phyloP scores from a whole-genome alignment of 1,284 basidiomycete genomes.

The Rhodotorula sp. region DNA sequence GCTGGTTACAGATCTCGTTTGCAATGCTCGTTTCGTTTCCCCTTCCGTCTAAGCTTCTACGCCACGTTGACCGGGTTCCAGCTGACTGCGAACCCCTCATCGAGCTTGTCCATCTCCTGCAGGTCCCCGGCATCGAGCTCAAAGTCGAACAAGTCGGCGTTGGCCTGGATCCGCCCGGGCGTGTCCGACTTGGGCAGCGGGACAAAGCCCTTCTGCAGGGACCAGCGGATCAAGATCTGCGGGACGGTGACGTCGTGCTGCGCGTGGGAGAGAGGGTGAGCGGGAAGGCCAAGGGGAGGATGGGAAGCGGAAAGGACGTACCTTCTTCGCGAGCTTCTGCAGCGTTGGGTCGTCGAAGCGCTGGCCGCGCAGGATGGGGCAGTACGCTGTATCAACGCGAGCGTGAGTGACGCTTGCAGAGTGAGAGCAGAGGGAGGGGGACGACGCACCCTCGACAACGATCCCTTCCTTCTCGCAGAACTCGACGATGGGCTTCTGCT shows the following conservation, averaged over 20 bases:
- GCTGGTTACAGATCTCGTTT: too few species aligned
- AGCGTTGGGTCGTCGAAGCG: conserved; percentile 62
- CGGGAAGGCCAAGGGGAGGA: conserved; percentile 59
- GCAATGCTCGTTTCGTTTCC: not conserved
- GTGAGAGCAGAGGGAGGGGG: not conserved
- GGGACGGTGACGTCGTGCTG: conserved; percentile 66
- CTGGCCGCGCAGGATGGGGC: conserved; percentile 67
- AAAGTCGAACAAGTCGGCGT: conserved; percentile 71
- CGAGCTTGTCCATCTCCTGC: conserved; percentile 62
- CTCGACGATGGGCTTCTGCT: conserved; percentile 73
- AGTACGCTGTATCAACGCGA: conserved; percentile 55
- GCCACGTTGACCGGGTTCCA: conserved; percentile 26
- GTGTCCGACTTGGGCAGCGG: conserved; percentile 76
- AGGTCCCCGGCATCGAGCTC: conserved; percentile 66
- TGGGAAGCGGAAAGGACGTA: conserved; percentile 60
- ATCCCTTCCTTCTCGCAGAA: conserved; percentile 72
- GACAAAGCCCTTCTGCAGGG: conserved; percentile 69
- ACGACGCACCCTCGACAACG: conserved; percentile 61
- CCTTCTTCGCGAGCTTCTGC: conserved; percentile 62
- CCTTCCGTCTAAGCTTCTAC: not conserved
- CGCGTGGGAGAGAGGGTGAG: conserved; percentile 22
- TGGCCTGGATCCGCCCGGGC: conserved; percentile 66
- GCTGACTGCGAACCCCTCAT: conserved; percentile 59
- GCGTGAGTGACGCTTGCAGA: conserved; percentile 1
- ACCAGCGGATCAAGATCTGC: conserved; percentile 80